Conservation (phyloP, 2,329 filamentous ascomycete genomes). For the Cladosporium halotolerans region DNA sequence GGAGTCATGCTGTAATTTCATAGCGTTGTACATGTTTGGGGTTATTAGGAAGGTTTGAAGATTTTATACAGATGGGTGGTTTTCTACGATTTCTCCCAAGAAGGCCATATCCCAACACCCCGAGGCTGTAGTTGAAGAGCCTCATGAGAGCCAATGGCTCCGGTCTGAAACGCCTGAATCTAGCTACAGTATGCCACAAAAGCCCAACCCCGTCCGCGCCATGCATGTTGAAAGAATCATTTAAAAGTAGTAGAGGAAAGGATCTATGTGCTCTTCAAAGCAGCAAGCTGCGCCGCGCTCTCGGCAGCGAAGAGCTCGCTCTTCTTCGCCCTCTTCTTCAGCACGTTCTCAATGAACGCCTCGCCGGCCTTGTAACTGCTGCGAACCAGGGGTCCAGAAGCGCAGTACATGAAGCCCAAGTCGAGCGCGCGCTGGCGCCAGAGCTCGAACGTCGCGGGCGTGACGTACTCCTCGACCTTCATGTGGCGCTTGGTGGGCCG, state of each 20-base stretch:
- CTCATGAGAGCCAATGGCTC: background rate
- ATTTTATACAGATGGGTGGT: background rate
- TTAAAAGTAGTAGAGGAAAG: background rate
- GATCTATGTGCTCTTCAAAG: background rate
- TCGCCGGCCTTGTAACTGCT: constrained; percentile 98
- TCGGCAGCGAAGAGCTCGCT: constrained; percentile 27
- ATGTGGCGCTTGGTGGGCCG: constrained; percentile 96
- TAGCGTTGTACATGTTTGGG: constrained; percentile 7
- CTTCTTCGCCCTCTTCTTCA: constrained; percentile 65
- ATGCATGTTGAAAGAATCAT: constrained; percentile 9
- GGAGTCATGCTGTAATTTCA: background rate
- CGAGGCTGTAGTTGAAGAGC: constrained; percentile 7
- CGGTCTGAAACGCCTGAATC: too few relatives aligned
- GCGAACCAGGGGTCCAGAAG: constrained; percentile 83
- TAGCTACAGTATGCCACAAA: background rate
- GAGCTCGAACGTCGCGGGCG: constrained; percentile 81
- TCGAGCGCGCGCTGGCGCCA: constrained; percentile 88
- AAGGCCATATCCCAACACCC: background rate
- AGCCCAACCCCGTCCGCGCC: background rate
- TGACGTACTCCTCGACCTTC: constrained; percentile 92
- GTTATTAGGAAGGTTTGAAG: background rate
- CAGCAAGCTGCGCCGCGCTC: constrained; percentile 2
- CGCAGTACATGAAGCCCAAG: constrained; percentile 95
- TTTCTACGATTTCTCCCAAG: background rate
- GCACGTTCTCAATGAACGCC: constrained; percentile 96